phyloP scores from a whole-genome alignment of 2,329 filamentous ascomycete species.

The Xylariaceae sp. region DNA sequence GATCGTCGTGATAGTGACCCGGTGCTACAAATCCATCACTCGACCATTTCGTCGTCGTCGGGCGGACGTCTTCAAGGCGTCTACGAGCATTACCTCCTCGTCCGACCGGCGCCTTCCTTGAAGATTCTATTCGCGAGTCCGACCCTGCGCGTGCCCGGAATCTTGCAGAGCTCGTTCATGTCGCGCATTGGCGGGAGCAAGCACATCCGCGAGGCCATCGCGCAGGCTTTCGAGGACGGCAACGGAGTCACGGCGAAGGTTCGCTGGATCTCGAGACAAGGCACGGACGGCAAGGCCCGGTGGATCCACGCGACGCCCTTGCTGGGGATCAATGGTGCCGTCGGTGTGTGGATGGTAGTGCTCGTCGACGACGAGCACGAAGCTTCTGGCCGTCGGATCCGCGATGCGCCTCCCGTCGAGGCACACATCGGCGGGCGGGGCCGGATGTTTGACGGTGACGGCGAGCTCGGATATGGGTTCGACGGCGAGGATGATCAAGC shows the following conservation, averaged over 20 bases:
- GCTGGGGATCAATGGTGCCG: constrained; percentile 58
- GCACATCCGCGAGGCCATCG: constrained; percentile 43
- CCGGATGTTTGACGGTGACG: constrained; percentile 4
- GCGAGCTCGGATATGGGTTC: constrained; percentile 5
- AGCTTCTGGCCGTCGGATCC: constrained; percentile 1
- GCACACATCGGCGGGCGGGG: constrained; percentile 8
- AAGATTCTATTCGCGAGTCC: constrained; percentile 67
- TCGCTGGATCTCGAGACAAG: constrained; percentile 54
- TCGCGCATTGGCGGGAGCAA: constrained; percentile 47
- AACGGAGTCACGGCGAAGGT: constrained; percentile 72
- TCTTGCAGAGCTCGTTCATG: constrained; percentile 58
- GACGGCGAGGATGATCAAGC: constrained; percentile 12
- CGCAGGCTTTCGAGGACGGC: constrained; percentile 60
- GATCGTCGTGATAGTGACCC: constrained; percentile 10
- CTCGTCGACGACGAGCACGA: constrained; percentile 61
- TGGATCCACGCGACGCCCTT: constrained; percentile 79
- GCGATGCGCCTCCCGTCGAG: constrained; percentile 23
- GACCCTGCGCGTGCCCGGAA: constrained; percentile 61
- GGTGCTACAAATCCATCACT: constrained; percentile 2
- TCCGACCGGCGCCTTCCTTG: constrained; percentile 61
- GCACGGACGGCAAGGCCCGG: constrained; percentile 54
- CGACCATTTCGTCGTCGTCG: constrained; percentile 4
- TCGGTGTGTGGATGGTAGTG: constrained; percentile 77
- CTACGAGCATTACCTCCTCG: constrained; percentile 58
- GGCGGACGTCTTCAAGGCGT: constrained; percentile 35